Evolutionary conservation across 2,329 filamentous ascomycete genomes (phyloP).

Genomic region (Arachnopeziza araneosa): DNA sequence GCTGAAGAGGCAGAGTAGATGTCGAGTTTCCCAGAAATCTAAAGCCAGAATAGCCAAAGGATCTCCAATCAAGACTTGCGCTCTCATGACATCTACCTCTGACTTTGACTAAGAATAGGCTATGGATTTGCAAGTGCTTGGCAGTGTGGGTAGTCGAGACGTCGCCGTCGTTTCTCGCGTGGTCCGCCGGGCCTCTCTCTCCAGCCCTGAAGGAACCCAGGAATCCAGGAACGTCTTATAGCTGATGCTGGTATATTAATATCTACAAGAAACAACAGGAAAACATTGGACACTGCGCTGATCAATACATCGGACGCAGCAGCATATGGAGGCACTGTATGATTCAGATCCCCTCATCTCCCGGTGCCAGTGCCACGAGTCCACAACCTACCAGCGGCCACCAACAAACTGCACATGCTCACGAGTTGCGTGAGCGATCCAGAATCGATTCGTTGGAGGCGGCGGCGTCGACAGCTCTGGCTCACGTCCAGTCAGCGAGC

Average conservation of each 20-base stretch:
- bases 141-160: not conserved
- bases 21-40: too few relatives aligned
- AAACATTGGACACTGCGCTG: not conserved
- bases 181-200: not conserved
- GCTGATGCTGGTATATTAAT: slow-evolving; percentile 13
- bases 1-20: not conserved
- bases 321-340: not conserved
- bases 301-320: slow-evolving; percentile 4
- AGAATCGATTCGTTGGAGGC: not conserved
- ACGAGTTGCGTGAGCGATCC: not conserved
- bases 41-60: not conserved
- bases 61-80: not conserved
- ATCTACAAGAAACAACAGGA: slow-evolving; percentile 14
- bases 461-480: not conserved
- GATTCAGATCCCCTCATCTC: not conserved
- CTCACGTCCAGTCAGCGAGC: not conserved
- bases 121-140: too few relatives aligned
- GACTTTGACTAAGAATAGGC: too few relatives aligned
- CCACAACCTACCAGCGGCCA: too few relatives aligned
- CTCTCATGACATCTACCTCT: too few relatives aligned
- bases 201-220: not conserved
- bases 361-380: not conserved
- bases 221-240: slow-evolving; percentile 7
- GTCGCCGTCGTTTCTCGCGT: not conserved
- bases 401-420: too few relatives aligned